Base-by-base conservation (phyloP, 1,284 basidiomycete genomes). In the Tylopilus sp. region DNA sequence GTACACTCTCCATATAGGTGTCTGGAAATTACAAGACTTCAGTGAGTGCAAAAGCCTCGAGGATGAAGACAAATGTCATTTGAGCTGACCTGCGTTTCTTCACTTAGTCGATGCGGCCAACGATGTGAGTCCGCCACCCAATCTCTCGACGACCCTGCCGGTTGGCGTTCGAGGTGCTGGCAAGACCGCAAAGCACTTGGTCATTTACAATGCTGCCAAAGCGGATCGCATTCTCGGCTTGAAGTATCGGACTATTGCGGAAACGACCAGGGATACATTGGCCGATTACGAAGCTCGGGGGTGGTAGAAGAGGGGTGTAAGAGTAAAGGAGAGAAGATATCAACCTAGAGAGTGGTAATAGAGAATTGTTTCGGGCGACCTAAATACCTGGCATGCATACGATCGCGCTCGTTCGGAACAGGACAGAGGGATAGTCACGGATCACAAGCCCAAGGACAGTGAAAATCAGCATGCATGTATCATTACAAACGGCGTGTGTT, bases 171-270 rank as follows among this genome's bases (percentile, higher is more conserved):
- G 80, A 0, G 65, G 80, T 5, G 63, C 66, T 1, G 67, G 69
- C 58, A 50, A 72, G 70, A 22, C 65, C 72, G 64, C 71, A 72
- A 56, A 74, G 65, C 41, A 72, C 52, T 33, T 57, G 35, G 40
- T 58, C 13, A 48, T 50, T n/a, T 74, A 66, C 48, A 56, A 74
- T 48, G 68, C 71, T 6, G 32, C 60, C 6, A 82, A 81, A 56
- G 73, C 71, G 7, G 65, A 71, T 47, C 68, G 68, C 14, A 68
- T 78, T 24, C 69, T 85, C 1, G 78, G 76, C 4, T 57, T 83
- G 37, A 71, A 74, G 53, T 81, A 77, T 60, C 73, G 74, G 24
- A 61, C 69, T 6, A 69, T 81, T 32, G 71, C 74, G 49, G 70
- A 81, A 54, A 72, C 64, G 14, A 68, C 74, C 11, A 69, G 57